Conservation (phyloP, 345 rosid genomes). For the Populus nigra region DNA sequence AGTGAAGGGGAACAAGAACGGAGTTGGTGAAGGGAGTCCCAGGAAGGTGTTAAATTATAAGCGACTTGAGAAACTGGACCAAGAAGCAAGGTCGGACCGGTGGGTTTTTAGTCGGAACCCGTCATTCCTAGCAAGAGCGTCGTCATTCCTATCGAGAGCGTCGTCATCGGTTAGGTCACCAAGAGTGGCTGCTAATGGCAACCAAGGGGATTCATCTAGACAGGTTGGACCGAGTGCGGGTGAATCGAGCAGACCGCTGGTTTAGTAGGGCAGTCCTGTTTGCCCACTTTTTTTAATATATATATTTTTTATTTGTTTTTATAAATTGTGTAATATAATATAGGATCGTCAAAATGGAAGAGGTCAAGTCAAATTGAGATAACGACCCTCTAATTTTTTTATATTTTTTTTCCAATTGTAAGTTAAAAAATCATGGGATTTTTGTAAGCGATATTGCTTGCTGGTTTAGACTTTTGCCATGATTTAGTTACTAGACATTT, state of each 20-base stretch:
- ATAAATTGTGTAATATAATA: not conserved
- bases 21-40: conserved; percentile 42
- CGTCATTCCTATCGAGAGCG: conserved; percentile 38
- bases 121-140: conserved; percentile 48
- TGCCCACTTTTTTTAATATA: not conserved
- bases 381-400: not conserved
- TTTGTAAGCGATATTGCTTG: not conserved
- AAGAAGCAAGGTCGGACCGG: conserved; percentile 43
- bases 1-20: conserved; percentile 39
- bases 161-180: conserved; percentile 32
- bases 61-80: conserved; percentile 33
- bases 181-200: conserved; percentile 39
- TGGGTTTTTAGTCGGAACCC: conserved; percentile 48
- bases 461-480: not conserved
- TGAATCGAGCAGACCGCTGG: conserved; percentile 50
- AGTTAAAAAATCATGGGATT: not conserved
- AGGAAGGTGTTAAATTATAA: conserved; percentile 20
- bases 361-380: not conserved
- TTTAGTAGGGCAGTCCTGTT: conserved; percentile 22
- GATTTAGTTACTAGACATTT: not conserved
- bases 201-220: conserved; percentile 32
- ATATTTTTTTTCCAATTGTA: not conserved
- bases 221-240: conserved; percentile 19
- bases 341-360: not conserved
- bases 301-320: not conserved